Base-by-base conservation (phyloP, 441 rosid genomes). In the Adansonia madagascariensis region DNA sequence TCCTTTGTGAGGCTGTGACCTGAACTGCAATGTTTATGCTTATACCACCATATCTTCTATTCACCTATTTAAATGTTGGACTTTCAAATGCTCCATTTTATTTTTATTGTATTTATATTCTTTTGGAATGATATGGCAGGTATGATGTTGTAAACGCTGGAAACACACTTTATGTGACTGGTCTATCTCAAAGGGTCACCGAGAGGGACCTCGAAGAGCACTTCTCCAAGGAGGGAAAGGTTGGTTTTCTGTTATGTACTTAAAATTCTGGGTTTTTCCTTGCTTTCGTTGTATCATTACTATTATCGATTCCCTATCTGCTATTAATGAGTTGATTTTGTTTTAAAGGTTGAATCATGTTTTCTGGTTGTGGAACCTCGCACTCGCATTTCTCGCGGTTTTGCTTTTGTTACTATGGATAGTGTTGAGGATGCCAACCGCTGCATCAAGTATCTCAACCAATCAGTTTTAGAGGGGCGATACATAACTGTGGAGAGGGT, bases 401-500 rank as follows among this genome's bases (percentile, higher is more conserved):
- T 95, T 85, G 99, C 95, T 69, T 95, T 95, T 84, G 88, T 95
- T 75, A 91, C 97, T 1, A 95, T 95, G 99, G 95, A 91, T 71
- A 65, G 0, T 59, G 74, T 83, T 73, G 95, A 95, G 24, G 99
- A 86, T 84, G 99, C 99, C 71, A 87, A 89, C 62, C 97, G 97
- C 1, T 94, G 97, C 78, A 87, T 95, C 9, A 95, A 92, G 84
- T 87, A 95, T 85, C 98, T 95, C 85, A 94, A 95, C 85, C 99
- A 95, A 77, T 95, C 98, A 11, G 91, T 95, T 60, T 87, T 95
- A 24, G 99, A 94, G 82, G 99, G 99, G 57, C 91, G 97, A 70
- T 94, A 92, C 77, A 94, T 95, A 60, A 95, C 99, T 67, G 98
- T 95, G 22, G 99, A 95, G 90, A 95, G 90, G 99, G 99, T 95